Percentiles rank a stretch among this genome's conserved stretches.
Evolutionary conservation across 306 rosid species (phyloP).

Genomic region (Quercus ilex): DNA sequence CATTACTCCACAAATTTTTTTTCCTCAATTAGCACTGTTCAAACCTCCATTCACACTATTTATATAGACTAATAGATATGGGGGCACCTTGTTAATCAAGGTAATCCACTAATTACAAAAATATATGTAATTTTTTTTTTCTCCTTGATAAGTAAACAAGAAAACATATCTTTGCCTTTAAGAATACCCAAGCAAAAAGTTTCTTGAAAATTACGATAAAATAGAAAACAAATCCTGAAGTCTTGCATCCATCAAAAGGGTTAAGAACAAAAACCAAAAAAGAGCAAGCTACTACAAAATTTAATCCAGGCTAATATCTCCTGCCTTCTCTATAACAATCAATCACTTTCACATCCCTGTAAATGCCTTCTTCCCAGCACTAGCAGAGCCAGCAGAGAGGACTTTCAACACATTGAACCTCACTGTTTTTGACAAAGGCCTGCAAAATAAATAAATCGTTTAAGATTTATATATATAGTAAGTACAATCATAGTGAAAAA

Average conservation of each 20-base stretch:
- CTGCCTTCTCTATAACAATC: background rate
- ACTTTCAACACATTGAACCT: conserved; percentile 62
- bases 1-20: too few species aligned
- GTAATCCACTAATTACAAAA: too few species aligned
- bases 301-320: background rate
- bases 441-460: conserved; percentile 8
- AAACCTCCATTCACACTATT: too few species aligned
- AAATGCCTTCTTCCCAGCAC: conserved; percentile 50
- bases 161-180: background rate
- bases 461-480: background rate
- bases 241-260: background rate
- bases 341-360: conserved; percentile 35
- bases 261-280: background rate
- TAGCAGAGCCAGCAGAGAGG: conserved; percentile 46
- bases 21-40: too few species aligned
- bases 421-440: conserved; percentile 64
- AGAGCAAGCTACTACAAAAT: background rate
- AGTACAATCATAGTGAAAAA: too few species aligned
- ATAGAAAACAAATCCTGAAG: background rate
- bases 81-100: too few species aligned
- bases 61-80: too few species aligned
- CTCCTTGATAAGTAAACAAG: background rate
- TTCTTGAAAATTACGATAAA: background rate
- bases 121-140: too few species aligned
- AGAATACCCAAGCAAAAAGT: background rate